Conservation (phyloP, 176 grass and related monocot species). For the Panicum miliaceum region DNA sequence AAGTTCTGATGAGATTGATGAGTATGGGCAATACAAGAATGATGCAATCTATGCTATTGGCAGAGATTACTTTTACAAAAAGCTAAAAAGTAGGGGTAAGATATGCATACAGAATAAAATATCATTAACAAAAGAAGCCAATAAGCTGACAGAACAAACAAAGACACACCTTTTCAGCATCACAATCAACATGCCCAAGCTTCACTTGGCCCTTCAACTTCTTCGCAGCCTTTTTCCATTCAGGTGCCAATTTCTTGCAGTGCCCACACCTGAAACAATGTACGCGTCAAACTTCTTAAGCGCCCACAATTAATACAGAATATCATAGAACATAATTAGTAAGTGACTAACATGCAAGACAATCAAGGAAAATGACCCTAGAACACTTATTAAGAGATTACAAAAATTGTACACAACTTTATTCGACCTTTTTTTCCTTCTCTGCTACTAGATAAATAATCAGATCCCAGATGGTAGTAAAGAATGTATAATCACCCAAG, state of each 20-base stretch:
- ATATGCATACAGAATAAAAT: neutral
- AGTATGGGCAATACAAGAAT: neutral
- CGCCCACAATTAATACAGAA: slow-evolving; percentile 8
- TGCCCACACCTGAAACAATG: slow-evolving; percentile 82
- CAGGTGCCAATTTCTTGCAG: slow-evolving; percentile 98
- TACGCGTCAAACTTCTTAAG: slow-evolving; percentile 20
- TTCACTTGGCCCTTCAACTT: slow-evolving; percentile 97
- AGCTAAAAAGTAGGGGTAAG: neutral
- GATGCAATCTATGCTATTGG: neutral
- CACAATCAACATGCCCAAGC: slow-evolving; percentile 97
- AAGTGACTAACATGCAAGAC: too few species aligned
- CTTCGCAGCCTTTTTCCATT: slow-evolving; percentile 97
- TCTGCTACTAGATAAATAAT: neutral
- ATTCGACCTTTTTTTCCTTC: neutral
- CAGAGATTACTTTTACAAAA: neutral
- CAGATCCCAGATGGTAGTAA: slow-evolving; percentile 15
- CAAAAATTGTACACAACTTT: neutral
- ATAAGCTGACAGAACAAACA: neutral
- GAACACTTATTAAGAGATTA: slow-evolving; percentile 5
- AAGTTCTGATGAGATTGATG: neutral
- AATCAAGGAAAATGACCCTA: neutral
- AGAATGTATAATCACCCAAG: slow-evolving; percentile 13
- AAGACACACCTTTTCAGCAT: slow-evolving; percentile 81
- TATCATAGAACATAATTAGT: slow-evolving; percentile 7
- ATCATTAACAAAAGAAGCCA: slow-evolving; percentile 3